Evolutionary conservation across 177 flowering plant genomes (phyloP).

Genomic region (Vitis hybrid): DNA sequence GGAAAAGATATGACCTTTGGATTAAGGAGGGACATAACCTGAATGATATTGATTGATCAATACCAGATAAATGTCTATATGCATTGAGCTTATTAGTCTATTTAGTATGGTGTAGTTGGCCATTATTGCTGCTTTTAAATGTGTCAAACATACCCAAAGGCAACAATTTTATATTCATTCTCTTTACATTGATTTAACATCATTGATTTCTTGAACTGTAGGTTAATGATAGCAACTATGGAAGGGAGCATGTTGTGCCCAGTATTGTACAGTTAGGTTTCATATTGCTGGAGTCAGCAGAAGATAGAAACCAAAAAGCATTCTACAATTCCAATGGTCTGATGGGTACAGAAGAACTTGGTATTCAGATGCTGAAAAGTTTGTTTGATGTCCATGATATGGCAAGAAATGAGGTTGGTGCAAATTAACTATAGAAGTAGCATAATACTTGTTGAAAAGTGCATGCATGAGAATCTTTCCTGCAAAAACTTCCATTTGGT

Average conservation of each 20-base stretch:
- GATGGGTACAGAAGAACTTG: slow-evolving; percentile 65
- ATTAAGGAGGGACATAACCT: no score
- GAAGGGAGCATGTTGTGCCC: slow-evolving; percentile 85
- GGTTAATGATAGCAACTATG: slow-evolving; percentile 75
- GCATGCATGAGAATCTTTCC: no score
- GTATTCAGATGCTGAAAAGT: slow-evolving; percentile 58
- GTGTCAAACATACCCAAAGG: neutral
- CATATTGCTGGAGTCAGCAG: slow-evolving; percentile 60
- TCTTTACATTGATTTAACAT: neutral
- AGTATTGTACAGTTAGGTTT: slow-evolving; percentile 67
- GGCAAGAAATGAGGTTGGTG: slow-evolving; percentile 85
- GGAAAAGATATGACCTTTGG: no score
- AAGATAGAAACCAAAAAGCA: slow-evolving; percentile 36
- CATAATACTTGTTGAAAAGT: neutral
- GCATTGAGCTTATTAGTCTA: no score
- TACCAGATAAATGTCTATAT: no score
- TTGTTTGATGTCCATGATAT: slow-evolving; percentile 81
- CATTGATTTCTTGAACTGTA: slow-evolving; percentile 11
- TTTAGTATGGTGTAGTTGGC: neutral
- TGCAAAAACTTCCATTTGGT: no score
- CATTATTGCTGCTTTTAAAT: neutral
- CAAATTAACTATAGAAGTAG: neutral
- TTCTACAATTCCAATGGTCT: slow-evolving; percentile 35
- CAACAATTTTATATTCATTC: neutral
- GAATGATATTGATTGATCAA: no score